A percentile compares a stretch with the other conserved stretches of the same genome.
Evolutionary conservation across 352 stramenopile species (phyloP).

Genomic region (Phytophthora europaea): DNA sequence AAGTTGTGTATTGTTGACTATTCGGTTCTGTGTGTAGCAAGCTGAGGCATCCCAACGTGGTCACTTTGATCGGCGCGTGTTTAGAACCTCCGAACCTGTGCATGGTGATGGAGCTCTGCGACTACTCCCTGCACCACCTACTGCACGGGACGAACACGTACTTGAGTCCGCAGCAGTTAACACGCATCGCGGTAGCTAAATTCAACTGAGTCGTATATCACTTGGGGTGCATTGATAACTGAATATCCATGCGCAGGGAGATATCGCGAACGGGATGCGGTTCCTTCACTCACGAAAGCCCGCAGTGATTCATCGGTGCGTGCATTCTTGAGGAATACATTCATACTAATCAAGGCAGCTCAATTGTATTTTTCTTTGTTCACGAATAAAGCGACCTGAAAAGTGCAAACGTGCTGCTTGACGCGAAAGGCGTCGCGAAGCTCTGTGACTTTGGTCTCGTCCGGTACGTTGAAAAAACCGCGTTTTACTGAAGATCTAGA

Average conservation of each 20-base stretch:
- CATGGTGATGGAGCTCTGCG: conserved; percentile 86
- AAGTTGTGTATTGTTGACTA: not conserved
- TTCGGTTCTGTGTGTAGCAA: conserved; percentile 38
- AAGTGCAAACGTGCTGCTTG: conserved; percentile 89
- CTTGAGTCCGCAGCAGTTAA: conserved; percentile 65
- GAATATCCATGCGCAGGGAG: conserved; percentile 45
- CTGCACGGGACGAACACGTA: conserved; percentile 67
- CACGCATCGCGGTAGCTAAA: conserved; percentile 51
- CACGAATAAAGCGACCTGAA: conserved; percentile 85
- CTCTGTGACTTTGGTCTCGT: conserved; percentile 94
- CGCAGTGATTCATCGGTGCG: conserved; percentile 88
- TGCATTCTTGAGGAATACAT: not conserved
- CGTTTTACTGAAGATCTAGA: not conserved
- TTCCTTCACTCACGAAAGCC: conserved; percentile 88
- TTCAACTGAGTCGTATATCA: not conserved
- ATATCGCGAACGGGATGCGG: conserved; percentile 86
- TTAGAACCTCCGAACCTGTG: conserved; percentile 82
- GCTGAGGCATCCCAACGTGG: conserved; percentile 79
- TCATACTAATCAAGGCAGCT: not conserved
- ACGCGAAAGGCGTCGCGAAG: conserved; percentile 79
- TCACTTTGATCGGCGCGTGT: conserved; percentile 79
- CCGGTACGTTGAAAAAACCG: conserved; percentile 37
- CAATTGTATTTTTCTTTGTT: not conserved
- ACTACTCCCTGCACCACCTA: conserved; percentile 71
- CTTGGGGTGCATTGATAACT: not conserved